Evolutionary conservation across 1,284 basidiomycete genomes (phyloP).

Genomic region (Fomitiporia mediterranea): DNA sequence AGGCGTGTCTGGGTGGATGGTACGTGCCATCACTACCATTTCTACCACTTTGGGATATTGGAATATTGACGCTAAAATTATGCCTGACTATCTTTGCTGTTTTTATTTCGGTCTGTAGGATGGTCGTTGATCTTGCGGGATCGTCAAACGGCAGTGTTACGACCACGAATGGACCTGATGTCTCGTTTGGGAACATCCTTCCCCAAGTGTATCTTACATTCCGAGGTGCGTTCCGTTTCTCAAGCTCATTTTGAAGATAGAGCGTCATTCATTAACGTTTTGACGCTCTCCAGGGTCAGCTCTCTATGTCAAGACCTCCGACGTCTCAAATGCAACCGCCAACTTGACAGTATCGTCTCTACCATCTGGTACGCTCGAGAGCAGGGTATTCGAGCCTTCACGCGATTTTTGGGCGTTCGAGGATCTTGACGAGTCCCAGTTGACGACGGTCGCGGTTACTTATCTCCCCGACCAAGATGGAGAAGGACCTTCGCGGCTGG

Average conservation of each 20-base stretch:
- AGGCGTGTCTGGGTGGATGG: conserved; percentile 45
- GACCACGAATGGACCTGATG: conserved; percentile 36
- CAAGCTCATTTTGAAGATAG: not conserved
- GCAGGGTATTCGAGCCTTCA: conserved; percentile 28
- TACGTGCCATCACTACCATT: conserved; percentile 29
- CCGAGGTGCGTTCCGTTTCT: conserved; percentile 39
- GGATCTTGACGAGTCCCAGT: conserved; percentile 34
- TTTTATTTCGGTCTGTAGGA: conserved; percentile 17
- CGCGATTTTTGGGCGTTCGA: conserved; percentile 33
- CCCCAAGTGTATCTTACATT: conserved; percentile 53
- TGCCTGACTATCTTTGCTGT: conserved; percentile 28
- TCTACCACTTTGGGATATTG: no score
- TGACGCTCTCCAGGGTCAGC: conserved; percentile 35
- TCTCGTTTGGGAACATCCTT: conserved; percentile 35
- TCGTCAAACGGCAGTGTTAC: conserved; percentile 26
- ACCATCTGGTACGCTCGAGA: conserved; percentile 28
- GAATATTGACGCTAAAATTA: not conserved
- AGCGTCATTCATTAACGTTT: conserved; percentile 3
- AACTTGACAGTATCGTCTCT: conserved; percentile 44
- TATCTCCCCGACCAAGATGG: conserved; percentile 30
- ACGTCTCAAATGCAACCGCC: conserved; percentile 44
- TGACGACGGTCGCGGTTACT: conserved; percentile 41
- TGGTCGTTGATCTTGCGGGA: conserved; percentile 13
- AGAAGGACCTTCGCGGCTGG: conserved; percentile 30
- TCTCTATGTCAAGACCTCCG: conserved; percentile 40